Evolutionary conservation across 148 eudicot species (phyloP).

Genomic region (Amaranthus palmeri): DNA sequence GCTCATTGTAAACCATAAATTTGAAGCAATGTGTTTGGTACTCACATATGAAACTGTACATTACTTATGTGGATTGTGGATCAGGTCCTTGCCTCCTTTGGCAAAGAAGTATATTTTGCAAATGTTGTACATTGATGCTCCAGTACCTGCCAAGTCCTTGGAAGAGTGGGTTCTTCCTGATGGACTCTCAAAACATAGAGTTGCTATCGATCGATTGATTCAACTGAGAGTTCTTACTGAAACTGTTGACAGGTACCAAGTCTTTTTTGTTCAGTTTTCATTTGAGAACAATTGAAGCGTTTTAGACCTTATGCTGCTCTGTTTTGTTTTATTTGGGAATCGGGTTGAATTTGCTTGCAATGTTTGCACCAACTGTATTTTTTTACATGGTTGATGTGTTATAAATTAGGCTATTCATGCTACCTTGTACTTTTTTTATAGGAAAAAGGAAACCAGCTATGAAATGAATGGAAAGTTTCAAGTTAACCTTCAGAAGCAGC

Average conservation of each 20-base stretch:
- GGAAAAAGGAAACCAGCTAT: conserved; percentile 81
- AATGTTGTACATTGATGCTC: conserved; percentile 64
- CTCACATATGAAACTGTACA: neutral
- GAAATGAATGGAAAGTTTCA: conserved; percentile 64
- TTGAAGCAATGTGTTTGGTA: no score
- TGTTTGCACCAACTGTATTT: neutral
- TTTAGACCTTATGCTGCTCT: neutral
- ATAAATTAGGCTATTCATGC: neutral
- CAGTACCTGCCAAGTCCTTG: conserved; percentile 61
- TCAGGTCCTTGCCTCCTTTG: conserved; percentile 89
- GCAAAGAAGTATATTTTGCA: conserved; percentile 84
- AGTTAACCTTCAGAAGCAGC: conserved; percentile 75
- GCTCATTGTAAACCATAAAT: no score
- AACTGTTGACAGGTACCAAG: conserved; percentile 60
- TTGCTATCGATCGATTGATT: conserved; percentile 77
- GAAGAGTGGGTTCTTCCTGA: conserved; percentile 93
- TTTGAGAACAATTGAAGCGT: neutral
- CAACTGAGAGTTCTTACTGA: conserved; percentile 74
- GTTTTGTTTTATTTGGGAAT: neutral
- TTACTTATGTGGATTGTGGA: conserved; percentile 14
- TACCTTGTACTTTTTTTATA: conserved; percentile 28
- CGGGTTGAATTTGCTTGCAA: neutral
- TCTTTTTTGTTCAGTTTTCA: conserved; percentile 7
- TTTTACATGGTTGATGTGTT: neutral
- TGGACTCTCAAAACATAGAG: conserved; percentile 77